These are phyloP conservation scores for Mycena galericulata DNA, from an alignment of 768 basidiomycete species.

Conservation along the genomic window DNA sequence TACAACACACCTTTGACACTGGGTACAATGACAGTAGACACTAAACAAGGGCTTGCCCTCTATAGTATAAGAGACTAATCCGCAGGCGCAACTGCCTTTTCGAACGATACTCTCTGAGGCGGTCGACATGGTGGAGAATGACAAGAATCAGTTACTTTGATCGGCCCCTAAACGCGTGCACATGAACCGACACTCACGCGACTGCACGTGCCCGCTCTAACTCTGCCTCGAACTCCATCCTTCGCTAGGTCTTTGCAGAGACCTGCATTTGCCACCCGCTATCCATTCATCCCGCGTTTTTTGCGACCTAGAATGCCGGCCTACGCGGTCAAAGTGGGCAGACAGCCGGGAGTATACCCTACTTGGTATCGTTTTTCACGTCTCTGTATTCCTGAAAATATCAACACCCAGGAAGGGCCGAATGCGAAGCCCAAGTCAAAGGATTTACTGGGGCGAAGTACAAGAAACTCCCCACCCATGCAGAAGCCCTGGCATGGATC, in stretches of 20 bases:
- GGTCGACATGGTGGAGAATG: conserved; percentile 1
- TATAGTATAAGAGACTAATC: conserved; percentile 16
- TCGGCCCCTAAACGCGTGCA: background rate
- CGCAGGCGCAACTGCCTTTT: conserved; percentile 33
- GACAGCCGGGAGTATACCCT: conserved; percentile 50
- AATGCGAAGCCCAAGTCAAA: conserved; percentile 76
- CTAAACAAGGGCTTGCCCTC: conserved; percentile 32
- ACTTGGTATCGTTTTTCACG: conserved; percentile 45
- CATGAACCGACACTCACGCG: background rate
- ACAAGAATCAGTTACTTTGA: background rate
- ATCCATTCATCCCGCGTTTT: background rate
- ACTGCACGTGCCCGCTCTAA: background rate
- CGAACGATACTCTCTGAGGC: conserved; percentile 2
- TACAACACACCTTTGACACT: background rate
- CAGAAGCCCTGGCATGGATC: conserved; percentile 72
- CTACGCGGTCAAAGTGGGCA: conserved; percentile 47
- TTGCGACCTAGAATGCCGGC: background rate
- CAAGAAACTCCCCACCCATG: conserved; percentile 72
- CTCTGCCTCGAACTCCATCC: conserved; percentile 2
- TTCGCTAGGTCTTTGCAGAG: background rate
- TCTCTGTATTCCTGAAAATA: background rate
- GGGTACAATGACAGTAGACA: conserved; percentile 34
- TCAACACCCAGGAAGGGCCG: conserved; percentile 61
- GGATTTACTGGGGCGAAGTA: conserved; percentile 70
- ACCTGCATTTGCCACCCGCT: background rate